phyloP scores from a whole-genome alignment of 495 filamentous ascomycete genomes.

The Penicillium malachiteum region DNA sequence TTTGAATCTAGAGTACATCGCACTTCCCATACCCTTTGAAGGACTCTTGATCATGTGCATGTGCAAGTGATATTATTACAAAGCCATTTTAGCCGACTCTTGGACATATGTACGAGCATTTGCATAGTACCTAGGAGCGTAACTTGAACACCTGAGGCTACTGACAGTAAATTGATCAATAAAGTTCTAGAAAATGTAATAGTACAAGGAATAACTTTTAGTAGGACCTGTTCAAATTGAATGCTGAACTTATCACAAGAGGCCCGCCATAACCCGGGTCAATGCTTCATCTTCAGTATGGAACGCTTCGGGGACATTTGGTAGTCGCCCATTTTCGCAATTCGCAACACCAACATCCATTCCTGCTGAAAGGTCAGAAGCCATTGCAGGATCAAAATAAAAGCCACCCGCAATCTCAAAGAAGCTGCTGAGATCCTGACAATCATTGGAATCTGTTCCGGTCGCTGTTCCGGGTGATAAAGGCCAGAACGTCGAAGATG shows the following conservation, averaged over 20 bases:
- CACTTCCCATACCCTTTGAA: no score
- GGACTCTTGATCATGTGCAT: no score
- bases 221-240: no score
- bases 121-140: no score
- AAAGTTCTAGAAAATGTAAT: no score
- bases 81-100: no score
- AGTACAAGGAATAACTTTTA: no score
- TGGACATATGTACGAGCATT: no score
- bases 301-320: slow-evolving; percentile 29
- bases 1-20: no score
- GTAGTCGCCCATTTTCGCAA: slow-evolving; percentile 2
- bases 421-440: slow-evolving; percentile 44
- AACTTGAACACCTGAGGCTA: no score
- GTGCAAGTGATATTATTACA: no score
- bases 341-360: slow-evolving; percentile 15
- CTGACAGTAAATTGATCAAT: no score
- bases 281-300: slow-evolving; percentile 43
- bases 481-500: slow-evolving; percentile 23
- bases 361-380: slow-evolving; percentile 7
- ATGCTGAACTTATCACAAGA: slow-evolving; percentile 23
- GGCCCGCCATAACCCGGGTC: slow-evolving; percentile 41
- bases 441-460: slow-evolving; percentile 25
- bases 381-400: slow-evolving; percentile 32
- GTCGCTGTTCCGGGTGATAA: slow-evolving; percentile 11
- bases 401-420: slow-evolving; percentile 44